Conservation (phyloP, 495 filamentous ascomycete genomes). For the Immersiella caudata region DNA sequence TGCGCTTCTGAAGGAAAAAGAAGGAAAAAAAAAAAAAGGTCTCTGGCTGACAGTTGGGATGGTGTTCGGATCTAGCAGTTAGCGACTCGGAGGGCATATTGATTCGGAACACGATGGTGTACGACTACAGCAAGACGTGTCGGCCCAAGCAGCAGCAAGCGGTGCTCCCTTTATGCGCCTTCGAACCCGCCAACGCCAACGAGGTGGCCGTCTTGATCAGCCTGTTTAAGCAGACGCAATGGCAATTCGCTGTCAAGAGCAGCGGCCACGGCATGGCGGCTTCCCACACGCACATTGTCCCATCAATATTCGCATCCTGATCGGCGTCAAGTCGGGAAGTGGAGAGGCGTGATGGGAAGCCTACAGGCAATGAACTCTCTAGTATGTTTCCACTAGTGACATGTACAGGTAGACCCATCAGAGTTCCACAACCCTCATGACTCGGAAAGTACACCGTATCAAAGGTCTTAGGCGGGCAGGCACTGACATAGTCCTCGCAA, state of each 20-base stretch:
- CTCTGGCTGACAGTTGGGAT: not conserved
- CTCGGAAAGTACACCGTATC: no score
- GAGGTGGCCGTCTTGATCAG: slow-evolving; percentile 1
- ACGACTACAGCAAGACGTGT: not conserved
- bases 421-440: no score
- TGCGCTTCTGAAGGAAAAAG: no score
- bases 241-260: not conserved
- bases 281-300: no score
- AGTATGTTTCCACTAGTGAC: no score
- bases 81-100: not conserved
- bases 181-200: not conserved
- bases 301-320: no score
- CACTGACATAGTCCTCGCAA: no score
- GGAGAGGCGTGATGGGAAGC: no score
- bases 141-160: slow-evolving; percentile 5
- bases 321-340: no score
- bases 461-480: no score
- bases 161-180: not conserved
- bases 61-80: not conserved
- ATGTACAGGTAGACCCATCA: no score
- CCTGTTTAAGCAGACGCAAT: not conserved
- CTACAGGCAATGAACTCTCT: no score
- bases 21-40: not conserved
- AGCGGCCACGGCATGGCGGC: slow-evolving; percentile 5
- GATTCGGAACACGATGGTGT: slow-evolving; percentile 2